These are phyloP conservation scores for Litchi chinensis DNA, from an alignment of 345 rosid genomes.

Conservation along the genomic window DNA sequence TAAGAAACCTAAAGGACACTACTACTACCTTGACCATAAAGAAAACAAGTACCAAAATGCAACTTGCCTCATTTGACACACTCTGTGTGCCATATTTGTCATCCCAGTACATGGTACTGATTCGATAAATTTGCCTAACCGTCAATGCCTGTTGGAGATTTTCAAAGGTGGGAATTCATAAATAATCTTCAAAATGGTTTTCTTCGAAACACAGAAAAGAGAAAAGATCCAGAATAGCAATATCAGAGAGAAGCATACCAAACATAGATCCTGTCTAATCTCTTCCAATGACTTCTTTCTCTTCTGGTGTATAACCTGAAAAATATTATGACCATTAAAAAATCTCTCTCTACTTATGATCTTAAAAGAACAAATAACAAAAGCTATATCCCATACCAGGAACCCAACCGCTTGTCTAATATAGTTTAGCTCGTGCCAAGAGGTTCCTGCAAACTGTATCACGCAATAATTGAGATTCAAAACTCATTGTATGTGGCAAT, in stretches of 20 bases:
- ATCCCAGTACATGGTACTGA: slow-evolving; percentile 99
- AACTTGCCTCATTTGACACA: slow-evolving; percentile 85
- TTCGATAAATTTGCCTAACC: slow-evolving; percentile 92
- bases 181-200: neutral
- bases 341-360: neutral
- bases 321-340: slow-evolving; percentile 24
- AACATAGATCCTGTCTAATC: slow-evolving; percentile 90
- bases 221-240: slow-evolving; percentile 9
- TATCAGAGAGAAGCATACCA: slow-evolving; percentile 48
- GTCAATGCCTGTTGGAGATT: slow-evolving; percentile 67
- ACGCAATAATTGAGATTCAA: slow-evolving; percentile 31
- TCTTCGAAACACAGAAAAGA: neutral
- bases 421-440: slow-evolving; percentile 95
- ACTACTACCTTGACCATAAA: neutral
- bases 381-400: slow-evolving; percentile 55
- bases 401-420: slow-evolving; percentile 99
- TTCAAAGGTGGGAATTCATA: slow-evolving; percentile 6
- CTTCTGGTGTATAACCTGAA: slow-evolving; percentile 96
- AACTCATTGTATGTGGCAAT: slow-evolving; percentile 2
- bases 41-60: neutral
- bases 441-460: slow-evolving; percentile 90
- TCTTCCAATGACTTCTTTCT: slow-evolving; percentile 88
- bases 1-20: slow-evolving; percentile 12
- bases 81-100: slow-evolving; percentile 98
- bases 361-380: slow-evolving; percentile 18